Conservation (phyloP, 73 alveolate genomes). For the Tetrahymena borealis region DNA sequence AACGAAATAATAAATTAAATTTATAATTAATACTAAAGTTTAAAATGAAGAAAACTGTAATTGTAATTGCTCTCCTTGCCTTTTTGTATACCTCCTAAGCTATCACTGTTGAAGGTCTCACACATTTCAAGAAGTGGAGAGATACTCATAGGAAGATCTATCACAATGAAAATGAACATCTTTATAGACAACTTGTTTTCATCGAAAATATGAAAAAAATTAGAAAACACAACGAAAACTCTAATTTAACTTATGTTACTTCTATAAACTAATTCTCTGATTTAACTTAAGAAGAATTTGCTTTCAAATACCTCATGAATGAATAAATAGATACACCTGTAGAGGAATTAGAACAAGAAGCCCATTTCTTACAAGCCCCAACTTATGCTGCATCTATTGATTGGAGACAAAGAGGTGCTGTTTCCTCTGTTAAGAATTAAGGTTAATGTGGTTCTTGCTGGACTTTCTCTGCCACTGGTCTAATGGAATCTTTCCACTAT, state of each 20-base stretch:
- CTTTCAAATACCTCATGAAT: background rate
- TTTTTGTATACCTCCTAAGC: too few species aligned
- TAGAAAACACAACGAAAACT: background rate
- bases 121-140: too few species aligned
- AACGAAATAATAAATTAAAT: too few species aligned
- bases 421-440: conserved; percentile 43
- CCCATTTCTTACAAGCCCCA: background rate
- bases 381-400: conserved; percentile 55
- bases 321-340: background rate
- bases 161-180: background rate
- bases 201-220: conserved; percentile 9
- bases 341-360: background rate
- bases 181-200: conserved; percentile 7
- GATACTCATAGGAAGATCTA: background rate
- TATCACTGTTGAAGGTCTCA: too few species aligned
- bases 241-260: background rate
- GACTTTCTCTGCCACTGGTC: conserved; percentile 58
- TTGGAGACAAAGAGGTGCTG: conserved; percentile 48
- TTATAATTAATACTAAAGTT: too few species aligned
- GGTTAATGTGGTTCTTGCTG: conserved; percentile 47
- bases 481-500: conserved; percentile 26
- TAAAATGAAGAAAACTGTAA: too few species aligned
- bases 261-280: conserved; percentile 19
- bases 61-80: too few species aligned
- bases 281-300: conserved; percentile 28